Percentiles rank a stretch among this genome's conserved stretches.
Evolutionary conservation across 495 filamentous ascomycete genomes (phyloP).

Genomic region (Neurospora cerealis): DNA sequence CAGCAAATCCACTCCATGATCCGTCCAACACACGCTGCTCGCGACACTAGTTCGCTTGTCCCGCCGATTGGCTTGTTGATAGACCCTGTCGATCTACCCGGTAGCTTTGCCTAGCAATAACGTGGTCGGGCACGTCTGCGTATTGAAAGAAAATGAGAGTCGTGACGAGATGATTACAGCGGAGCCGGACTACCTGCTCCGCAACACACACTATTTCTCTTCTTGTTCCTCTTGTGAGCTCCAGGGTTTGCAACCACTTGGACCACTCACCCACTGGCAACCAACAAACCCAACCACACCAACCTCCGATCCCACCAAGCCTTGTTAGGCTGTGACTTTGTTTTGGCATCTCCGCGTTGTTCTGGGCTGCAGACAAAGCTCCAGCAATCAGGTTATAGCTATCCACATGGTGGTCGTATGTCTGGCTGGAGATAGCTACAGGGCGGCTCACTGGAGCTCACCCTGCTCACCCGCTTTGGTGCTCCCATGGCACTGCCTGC

Average conservation of each 20-base stretch:
- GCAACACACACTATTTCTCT: neutral
- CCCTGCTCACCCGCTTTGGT: neutral
- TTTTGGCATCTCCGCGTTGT: neutral
- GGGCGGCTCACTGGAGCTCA: neutral
- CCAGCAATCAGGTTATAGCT: neutral
- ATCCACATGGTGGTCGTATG: neutral
- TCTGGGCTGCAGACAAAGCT: neutral
- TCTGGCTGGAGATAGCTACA: neutral
- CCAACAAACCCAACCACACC: neutral
- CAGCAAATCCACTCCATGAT: neutral
- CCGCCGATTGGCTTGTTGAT: neutral
- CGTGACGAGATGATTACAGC: neutral
- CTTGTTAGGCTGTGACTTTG: neutral
- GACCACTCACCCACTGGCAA: neutral
- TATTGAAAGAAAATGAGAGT: neutral
- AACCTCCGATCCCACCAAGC: neutral
- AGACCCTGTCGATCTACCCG: neutral
- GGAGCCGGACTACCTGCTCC: neutral
- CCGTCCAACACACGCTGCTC: neutral
- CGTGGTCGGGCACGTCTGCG: neutral
- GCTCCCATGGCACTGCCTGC: neutral
- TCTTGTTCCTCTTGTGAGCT: neutral
- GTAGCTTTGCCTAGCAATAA: neutral
- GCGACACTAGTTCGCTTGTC: neutral
- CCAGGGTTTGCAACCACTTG: neutral